Conservation (phyloP, 768 basidiomycete genomes). For the Gloeostereum incarnatum region DNA sequence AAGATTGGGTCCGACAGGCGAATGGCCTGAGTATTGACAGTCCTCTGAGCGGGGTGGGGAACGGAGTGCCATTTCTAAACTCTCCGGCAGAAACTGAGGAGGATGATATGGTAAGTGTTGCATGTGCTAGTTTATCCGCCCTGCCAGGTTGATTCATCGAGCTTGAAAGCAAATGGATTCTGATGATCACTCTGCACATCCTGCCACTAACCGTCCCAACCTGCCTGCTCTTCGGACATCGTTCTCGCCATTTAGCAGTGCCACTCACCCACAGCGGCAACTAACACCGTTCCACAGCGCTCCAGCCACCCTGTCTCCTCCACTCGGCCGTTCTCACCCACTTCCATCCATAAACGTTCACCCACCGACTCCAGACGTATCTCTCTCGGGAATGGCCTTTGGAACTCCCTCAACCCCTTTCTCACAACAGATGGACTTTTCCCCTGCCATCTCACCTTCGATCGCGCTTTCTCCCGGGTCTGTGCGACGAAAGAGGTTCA, state of each 20-base stretch:
- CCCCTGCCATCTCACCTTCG: conserved; percentile 14
- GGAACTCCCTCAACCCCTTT: conserved; percentile 11
- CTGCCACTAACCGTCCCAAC: conserved; percentile 7
- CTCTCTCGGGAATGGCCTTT: conserved; percentile 6
- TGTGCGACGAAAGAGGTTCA: conserved; percentile 48
- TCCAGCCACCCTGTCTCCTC: background rate
- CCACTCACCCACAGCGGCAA: background rate
- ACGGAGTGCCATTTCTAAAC: background rate
- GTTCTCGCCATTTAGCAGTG: conserved; percentile 7
- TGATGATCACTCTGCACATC: no score
- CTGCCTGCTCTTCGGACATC: conserved; percentile 11
- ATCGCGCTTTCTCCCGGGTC: conserved; percentile 14
- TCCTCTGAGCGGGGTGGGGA: conserved; percentile 17
- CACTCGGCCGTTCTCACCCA: no score
- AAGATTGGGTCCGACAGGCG: conserved; percentile 73
- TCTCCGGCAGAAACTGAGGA: conserved; percentile 18
- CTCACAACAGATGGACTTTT: conserved; percentile 16
- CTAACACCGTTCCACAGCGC: background rate
- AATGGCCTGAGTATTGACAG: conserved; percentile 58
- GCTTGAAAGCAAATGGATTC: no score
- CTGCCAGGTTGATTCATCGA: no score
- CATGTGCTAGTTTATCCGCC: background rate
- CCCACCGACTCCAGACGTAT: conserved; percentile 17
- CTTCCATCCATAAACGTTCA: conserved; percentile 18
- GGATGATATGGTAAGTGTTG: conserved; percentile 42